Percentiles rank a stretch among this genome's conserved stretches.
Conservation (phyloP, 305 asterid genomes). For the Fraxinus greggii region DNA sequence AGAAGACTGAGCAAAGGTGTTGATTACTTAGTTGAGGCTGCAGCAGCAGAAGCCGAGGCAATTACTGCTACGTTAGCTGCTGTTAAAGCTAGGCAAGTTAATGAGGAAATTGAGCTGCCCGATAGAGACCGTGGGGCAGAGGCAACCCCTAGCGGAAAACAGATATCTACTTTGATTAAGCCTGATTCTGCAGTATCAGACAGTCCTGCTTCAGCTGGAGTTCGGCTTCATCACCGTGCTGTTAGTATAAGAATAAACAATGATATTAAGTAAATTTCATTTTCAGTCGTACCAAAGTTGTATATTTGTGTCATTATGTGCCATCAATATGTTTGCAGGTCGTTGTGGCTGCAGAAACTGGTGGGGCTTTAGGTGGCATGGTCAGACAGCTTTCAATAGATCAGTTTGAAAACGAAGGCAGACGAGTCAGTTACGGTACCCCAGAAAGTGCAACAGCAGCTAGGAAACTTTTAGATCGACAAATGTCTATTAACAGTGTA, state of each 20-base stretch:
- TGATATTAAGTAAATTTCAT: neutral
- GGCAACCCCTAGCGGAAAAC: conserved; percentile 94
- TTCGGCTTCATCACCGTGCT: conserved; percentile 96
- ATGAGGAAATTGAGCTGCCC: conserved; percentile 85
- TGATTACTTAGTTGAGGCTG: conserved; percentile 89
- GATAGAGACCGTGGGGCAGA: conserved; percentile 94
- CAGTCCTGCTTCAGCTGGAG: conserved; percentile 73
- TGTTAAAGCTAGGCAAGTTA: conserved; percentile 87
- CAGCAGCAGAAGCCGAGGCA: conserved; percentile 99
- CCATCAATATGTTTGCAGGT: conserved; percentile 54
- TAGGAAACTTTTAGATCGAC: conserved; percentile 88
- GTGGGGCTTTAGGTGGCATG: conserved; percentile 98
- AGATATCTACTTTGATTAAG: conserved; percentile 60
- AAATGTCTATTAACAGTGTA: conserved; percentile 86
- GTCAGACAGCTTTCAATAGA: conserved; percentile 95
- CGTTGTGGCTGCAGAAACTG: conserved; percentile 94
- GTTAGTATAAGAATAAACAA: conserved; percentile 50
- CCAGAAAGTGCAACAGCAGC: conserved; percentile 98
- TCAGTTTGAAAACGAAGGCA: conserved; percentile 96
- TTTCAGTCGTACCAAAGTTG: conserved; percentile 5
- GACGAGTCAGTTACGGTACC: conserved; percentile 92
- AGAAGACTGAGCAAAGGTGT: conserved; percentile 82
- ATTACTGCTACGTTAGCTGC: conserved; percentile 86
- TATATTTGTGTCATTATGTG: conserved; percentile 22
- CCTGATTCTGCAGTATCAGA: conserved; percentile 61